Conservation (phyloP, 208 protist genomes). For the Wallacemonas sp. region DNA sequence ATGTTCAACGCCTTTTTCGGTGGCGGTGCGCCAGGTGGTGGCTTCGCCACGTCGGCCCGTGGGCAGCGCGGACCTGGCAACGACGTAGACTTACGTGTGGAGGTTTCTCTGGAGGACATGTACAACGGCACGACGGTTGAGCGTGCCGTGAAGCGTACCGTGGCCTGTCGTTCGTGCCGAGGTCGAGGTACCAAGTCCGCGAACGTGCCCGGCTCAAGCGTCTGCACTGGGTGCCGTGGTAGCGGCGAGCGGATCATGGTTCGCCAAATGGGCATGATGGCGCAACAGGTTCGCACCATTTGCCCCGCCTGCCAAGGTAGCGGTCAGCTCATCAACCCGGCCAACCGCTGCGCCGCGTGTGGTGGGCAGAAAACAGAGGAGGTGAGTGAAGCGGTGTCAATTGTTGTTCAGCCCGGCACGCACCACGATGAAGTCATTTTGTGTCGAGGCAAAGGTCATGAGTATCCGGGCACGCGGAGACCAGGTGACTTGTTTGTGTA, state of each 20-base stretch:
- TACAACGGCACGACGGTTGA: slow-evolving; percentile 76
- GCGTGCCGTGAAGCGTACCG: slow-evolving; percentile 30
- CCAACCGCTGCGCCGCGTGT: slow-evolving; percentile 92
- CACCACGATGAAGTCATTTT: slow-evolving; percentile 43
- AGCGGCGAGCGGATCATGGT: slow-evolving; percentile 84
- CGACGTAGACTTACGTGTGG: slow-evolving; percentile 28
- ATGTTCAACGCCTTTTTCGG: slow-evolving; percentile 80
- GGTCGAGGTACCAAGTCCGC: slow-evolving; percentile 42
- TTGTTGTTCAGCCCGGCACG: slow-evolving; percentile 64
- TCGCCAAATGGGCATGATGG: slow-evolving; percentile 95
- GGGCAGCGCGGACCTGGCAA: slow-evolving; percentile 20
- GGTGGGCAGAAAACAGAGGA: slow-evolving; percentile 84
- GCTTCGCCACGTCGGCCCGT: slow-evolving; percentile 3
- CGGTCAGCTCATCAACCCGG: slow-evolving; percentile 77
- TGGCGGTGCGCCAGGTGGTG: slow-evolving; percentile 15
- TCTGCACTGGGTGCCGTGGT: slow-evolving; percentile 90
- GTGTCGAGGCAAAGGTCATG: slow-evolving; percentile 49
- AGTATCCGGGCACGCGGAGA: slow-evolving; percentile 24
- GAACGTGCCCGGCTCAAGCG: slow-evolving; percentile 15
- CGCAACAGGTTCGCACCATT: slow-evolving; percentile 87
- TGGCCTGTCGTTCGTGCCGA: slow-evolving; percentile 65
- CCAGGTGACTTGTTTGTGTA: slow-evolving; percentile 96
- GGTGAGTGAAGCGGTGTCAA: slow-evolving; percentile 62
- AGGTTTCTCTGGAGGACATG: slow-evolving; percentile 72
- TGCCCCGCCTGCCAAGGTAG: slow-evolving; percentile 92